A percentile compares a stretch with the other conserved stretches of the same genome.
phyloP scores from a whole-genome alignment of 148 eudicot genomes.

The Arctostaphylos glauca region DNA sequence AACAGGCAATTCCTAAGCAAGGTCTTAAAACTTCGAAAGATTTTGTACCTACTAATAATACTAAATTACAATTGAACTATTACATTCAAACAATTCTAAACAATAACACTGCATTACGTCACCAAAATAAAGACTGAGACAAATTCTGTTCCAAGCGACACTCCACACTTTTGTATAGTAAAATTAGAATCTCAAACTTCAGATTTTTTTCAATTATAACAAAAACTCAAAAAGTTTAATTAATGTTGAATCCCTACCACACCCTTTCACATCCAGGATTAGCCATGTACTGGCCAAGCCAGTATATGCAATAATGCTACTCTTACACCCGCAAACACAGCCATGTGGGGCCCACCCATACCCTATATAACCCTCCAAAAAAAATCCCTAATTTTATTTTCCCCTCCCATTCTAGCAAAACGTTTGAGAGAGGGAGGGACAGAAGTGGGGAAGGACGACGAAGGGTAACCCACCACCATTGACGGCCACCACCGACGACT shows the following conservation, averaged over 20 bases:
- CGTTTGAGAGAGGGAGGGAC: no score
- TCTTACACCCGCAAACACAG: no score
- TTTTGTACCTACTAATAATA: neutral
- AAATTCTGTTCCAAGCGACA: neutral
- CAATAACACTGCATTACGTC: neutral
- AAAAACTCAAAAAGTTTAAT: neutral
- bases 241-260: neutral
- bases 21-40: neutral
- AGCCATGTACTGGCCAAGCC: neutral
- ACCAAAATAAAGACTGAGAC: neutral
- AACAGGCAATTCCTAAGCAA: constrained; percentile 1
- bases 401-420: no score
- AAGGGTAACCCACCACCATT: no score
- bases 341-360: no score
- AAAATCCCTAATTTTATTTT: no score
- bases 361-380: no score
- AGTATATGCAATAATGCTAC: no score
- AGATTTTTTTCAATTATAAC: neutral
- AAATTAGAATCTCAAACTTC: neutral
- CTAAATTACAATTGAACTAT: neutral
- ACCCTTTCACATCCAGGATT: neutral
- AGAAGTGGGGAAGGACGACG: no score
- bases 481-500: no score
- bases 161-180: neutral
- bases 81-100: neutral